These are phyloP conservation scores for Aulographum hederae DNA, from an alignment of 2,329 filamentous ascomycete species.

Conservation along the genomic window DNA sequence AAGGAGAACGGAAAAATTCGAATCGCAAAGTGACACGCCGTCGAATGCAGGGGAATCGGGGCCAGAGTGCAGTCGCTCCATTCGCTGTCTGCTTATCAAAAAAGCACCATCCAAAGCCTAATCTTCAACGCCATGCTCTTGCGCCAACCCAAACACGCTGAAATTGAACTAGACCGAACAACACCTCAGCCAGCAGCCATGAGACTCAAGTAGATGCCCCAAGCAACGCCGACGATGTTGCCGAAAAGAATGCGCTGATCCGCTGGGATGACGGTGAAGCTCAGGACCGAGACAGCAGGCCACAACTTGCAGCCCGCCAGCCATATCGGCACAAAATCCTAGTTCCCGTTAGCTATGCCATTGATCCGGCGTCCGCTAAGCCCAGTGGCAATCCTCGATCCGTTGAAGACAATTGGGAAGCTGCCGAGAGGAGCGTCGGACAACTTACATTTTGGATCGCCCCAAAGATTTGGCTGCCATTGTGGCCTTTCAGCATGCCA, in stretches of 20 bases:
- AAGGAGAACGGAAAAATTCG: too few relatives aligned
- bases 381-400: neutral
- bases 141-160: too few relatives aligned
- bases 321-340: slow-evolving; percentile 30
- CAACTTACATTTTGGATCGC: slow-evolving; percentile 15
- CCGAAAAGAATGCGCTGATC: slow-evolving; percentile 52
- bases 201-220: slow-evolving; percentile 55
- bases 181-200: neutral
- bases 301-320: slow-evolving; percentile 55
- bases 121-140: too few relatives aligned
- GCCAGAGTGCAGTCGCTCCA: too few relatives aligned
- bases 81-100: too few relatives aligned
- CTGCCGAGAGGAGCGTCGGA: neutral
- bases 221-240: slow-evolving; percentile 52
- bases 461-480: slow-evolving; percentile 11
- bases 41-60: too few relatives aligned
- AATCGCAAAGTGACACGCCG: too few relatives aligned
- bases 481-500: slow-evolving; percentile 26
- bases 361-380: slow-evolving; percentile 16
- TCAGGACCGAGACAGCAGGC: slow-evolving; percentile 50
- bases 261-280: slow-evolving; percentile 55
- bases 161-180: too few relatives aligned
- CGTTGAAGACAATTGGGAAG: neutral
- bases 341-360: slow-evolving; percentile 10
- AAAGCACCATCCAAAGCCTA: too few relatives aligned